phyloP scores from a whole-genome alignment of 148 eudicot genomes.

The Nepenthes mirabilis region DNA sequence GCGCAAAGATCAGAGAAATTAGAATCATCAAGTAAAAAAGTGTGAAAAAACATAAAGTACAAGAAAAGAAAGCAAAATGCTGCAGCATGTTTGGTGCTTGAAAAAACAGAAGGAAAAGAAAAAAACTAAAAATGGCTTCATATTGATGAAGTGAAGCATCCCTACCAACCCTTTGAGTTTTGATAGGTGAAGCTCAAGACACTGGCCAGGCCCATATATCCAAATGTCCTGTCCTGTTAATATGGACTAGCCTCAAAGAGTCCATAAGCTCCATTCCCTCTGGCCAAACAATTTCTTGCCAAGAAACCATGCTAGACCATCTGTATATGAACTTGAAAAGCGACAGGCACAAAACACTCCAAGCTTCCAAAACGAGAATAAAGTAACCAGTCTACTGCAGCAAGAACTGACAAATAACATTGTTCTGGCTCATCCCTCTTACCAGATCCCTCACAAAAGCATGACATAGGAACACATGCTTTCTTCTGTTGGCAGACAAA shows the following conservation, averaged over 20 bases:
- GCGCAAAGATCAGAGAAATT: too few relatives aligned
- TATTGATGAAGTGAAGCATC: slow-evolving; percentile 2
- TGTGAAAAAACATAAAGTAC: background rate
- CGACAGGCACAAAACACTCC: too few relatives aligned
- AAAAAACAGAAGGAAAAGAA: slow-evolving; percentile 3
- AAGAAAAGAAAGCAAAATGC: background rate
- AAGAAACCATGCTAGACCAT: background rate
- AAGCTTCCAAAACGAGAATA: too few relatives aligned
- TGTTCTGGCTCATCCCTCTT: too few relatives aligned
- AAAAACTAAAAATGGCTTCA: slow-evolving; percentile 1
- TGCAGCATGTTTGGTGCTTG: background rate
- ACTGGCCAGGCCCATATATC: slow-evolving; percentile 1
- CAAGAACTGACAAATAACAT: too few relatives aligned
- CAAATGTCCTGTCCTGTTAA: background rate
- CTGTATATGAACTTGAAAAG: too few relatives aligned
- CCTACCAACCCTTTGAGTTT: slow-evolving; percentile 8
- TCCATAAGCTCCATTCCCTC: slow-evolving; percentile 1
- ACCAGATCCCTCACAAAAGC: too few relatives aligned
- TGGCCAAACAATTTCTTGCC: background rate
- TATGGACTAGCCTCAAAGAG: background rate
- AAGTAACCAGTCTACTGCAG: too few relatives aligned
- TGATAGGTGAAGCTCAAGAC: slow-evolving; percentile 14
- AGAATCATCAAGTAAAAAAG: too few relatives aligned
- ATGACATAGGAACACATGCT: too few relatives aligned
- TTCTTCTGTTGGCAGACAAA: too few relatives aligned